Evolutionary conservation across 768 basidiomycete genomes (phyloP).

Genomic region (Calocera viscosa): DNA sequence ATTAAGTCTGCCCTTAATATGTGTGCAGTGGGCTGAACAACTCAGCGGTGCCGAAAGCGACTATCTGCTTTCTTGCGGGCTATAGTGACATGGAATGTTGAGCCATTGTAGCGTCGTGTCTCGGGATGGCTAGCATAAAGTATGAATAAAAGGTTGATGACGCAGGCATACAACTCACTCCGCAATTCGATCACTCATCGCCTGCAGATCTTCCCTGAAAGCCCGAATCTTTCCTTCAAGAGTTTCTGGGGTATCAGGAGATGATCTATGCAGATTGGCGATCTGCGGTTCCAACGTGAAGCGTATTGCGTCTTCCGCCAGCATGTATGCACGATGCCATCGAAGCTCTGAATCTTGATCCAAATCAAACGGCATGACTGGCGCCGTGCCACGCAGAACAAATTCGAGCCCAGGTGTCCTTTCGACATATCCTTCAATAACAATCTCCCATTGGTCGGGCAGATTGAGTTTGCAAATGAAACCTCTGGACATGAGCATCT

Average conservation of each 20-base stretch:
- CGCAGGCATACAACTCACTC: background rate
- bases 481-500: slow-evolving; percentile 8
- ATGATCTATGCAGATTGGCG: background rate
- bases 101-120: background rate
- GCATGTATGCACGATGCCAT: background rate
- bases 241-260: background rate
- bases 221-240: slow-evolving; percentile 4
- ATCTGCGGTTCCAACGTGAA: background rate
- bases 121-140: background rate
- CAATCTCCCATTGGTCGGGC: slow-evolving; percentile 6
- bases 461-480: slow-evolving; percentile 1
- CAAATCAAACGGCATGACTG: background rate
- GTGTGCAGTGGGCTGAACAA: background rate
- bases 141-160: background rate
- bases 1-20: background rate
- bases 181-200: slow-evolving; percentile 2
- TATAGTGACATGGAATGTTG: background rate
- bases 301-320: background rate
- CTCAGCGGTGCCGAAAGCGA: background rate
- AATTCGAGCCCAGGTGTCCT: slow-evolving; percentile 1
- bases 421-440: slow-evolving; percentile 4
- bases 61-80: background rate
- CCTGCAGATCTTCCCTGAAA: background rate
- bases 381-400: background rate
- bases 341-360: slow-evolving; percentile 6